phyloP scores from a whole-genome alignment of 768 basidiomycete species.

The Tricholoma sp. region DNA sequence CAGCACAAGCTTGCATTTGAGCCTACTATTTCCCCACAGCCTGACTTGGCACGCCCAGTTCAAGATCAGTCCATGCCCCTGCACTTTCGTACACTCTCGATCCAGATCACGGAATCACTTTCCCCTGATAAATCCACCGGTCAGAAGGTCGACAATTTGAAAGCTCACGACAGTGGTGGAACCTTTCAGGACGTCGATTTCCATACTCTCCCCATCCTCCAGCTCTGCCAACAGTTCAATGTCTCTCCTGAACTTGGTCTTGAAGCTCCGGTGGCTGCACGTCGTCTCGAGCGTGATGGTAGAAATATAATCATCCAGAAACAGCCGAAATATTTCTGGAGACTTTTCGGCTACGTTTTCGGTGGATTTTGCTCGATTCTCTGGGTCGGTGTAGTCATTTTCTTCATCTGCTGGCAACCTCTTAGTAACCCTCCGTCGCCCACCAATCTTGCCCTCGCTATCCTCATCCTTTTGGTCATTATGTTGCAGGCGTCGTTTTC shows the following conservation, averaged over 20 bases:
- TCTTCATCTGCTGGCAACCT: conserved; percentile 14
- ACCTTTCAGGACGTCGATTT: conserved; percentile 12
- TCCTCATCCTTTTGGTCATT: conserved; percentile 11
- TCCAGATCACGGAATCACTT: conserved; percentile 15
- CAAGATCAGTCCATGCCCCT: conserved; percentile 12
- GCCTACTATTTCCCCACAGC: neutral
- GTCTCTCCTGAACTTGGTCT: conserved; percentile 9
- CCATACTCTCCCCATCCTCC: conserved; percentile 7
- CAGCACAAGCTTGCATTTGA: neutral
- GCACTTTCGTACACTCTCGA: conserved; percentile 16
- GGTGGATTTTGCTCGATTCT: conserved; percentile 18
- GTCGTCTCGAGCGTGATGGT: conserved; percentile 13
- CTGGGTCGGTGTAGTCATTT: conserved; percentile 14
- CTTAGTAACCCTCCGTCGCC: conserved; percentile 9
- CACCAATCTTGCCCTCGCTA: conserved; percentile 15
- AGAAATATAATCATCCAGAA: conserved; percentile 12
- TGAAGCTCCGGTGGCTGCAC: conserved; percentile 8
- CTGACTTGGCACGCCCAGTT: neutral
- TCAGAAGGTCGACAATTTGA: conserved; percentile 5
- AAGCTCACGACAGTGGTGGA: neutral
- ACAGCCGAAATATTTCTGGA: conserved; percentile 13
- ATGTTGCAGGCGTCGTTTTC: conserved; percentile 10
- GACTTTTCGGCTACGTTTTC: conserved; percentile 12
- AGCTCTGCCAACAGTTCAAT: conserved; percentile 11
- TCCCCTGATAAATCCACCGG: conserved; percentile 4